Conservation (phyloP, 768 basidiomycete species). For the Ephemerocybe angulata region DNA sequence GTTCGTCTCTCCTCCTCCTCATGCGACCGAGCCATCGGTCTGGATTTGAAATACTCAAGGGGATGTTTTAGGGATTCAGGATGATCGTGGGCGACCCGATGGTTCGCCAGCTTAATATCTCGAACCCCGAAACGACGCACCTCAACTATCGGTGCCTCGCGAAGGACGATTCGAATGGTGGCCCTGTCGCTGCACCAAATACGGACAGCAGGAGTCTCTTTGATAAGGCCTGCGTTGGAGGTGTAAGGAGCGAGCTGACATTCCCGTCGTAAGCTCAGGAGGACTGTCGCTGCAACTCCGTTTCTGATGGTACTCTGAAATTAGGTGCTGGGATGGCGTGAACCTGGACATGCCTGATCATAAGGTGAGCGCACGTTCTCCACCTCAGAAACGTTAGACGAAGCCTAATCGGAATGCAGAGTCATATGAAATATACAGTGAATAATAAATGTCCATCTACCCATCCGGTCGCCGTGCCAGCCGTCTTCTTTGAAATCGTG, state of each 20-base stretch:
- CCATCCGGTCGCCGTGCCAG: not conserved
- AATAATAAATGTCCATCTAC: not conserved
- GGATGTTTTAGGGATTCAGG: slow-evolving; percentile 1
- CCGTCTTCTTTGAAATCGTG: slow-evolving; percentile 3
- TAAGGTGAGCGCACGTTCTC: not conserved
- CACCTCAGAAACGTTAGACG: not conserved
- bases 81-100: slow-evolving; percentile 10
- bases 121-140: not conserved
- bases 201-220: not conserved
- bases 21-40: not conserved
- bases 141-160: slow-evolving; percentile 6
- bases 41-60: not conserved
- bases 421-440: not conserved
- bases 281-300: too few relatives aligned
- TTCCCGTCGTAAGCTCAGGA: slow-evolving; percentile 7
- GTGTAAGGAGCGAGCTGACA: slow-evolving; percentile 3
- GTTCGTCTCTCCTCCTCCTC: not conserved
- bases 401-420: not conserved
- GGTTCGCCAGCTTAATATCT: slow-evolving; percentile 2
- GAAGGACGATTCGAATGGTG: slow-evolving; percentile 7
- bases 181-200: slow-evolving; percentile 6
- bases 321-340: slow-evolving; percentile 2
- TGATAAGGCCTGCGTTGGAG: not conserved
- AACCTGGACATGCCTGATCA: not conserved
- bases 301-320: too few relatives aligned